A percentile compares a stretch with the other conserved stretches of the same genome.
Conservation (phyloP, 2,329 filamentous ascomycete species). For the Ophiobolus disseminans region DNA sequence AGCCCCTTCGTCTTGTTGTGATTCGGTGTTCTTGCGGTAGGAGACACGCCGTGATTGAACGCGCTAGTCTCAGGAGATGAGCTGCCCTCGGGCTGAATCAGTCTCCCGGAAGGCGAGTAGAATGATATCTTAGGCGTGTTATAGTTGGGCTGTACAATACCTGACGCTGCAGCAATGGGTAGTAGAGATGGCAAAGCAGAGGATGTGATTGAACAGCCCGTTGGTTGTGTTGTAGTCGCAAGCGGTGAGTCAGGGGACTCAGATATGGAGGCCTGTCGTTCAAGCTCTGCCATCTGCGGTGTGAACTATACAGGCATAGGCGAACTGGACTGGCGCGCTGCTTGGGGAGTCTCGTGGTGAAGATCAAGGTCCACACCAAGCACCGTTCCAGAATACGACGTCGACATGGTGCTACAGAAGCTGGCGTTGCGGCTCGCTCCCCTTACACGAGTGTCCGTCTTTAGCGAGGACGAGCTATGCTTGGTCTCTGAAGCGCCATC, state of each 20-base stretch:
- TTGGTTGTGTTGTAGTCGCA: conserved; percentile 2
- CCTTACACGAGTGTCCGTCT: conserved; percentile 21
- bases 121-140: conserved; percentile 40
- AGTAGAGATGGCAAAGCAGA: conserved; percentile 46
- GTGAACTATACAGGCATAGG: conserved; percentile 35
- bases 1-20: conserved; percentile 13
- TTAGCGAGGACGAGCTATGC: conserved; percentile 25
- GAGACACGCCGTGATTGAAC: conserved; percentile 13
- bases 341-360: conserved; percentile 24
- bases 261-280: conserved; percentile 19
- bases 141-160: conserved; percentile 40
- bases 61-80: conserved; percentile 17
- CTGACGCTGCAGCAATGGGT: conserved; percentile 47
- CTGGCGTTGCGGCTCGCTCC: conserved; percentile 37
- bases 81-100: conserved; percentile 37
- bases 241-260: conserved; percentile 14
- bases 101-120: conserved; percentile 44
- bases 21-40: conserved; percentile 11
- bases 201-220: conserved; percentile 37
- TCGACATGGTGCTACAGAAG: conserved; percentile 44
- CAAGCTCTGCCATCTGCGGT: conserved; percentile 28
- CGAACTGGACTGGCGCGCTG: conserved; percentile 27
- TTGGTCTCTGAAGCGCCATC: conserved; percentile 31
- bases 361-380: conserved; percentile 47
- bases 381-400: conserved; percentile 44